These are phyloP conservation scores for Spatholobus suberectus DNA, from an alignment of 306 rosid species.

Conservation along the genomic window DNA sequence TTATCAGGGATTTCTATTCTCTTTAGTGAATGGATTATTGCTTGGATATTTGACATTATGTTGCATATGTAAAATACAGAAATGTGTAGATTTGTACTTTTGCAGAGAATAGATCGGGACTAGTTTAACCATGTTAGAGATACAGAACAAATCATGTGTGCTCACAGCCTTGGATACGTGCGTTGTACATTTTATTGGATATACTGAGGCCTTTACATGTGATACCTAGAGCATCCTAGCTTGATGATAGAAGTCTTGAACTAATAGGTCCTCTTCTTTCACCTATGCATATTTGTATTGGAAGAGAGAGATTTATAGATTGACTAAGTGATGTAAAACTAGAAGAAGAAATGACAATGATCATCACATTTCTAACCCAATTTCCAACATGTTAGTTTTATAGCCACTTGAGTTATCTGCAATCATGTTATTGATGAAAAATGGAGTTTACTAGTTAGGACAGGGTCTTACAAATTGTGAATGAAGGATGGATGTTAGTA, in stretches of 20 bases:
- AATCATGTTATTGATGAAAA: slow-evolving; percentile 29
- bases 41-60: slow-evolving; percentile 12
- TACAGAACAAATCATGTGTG: not conserved
- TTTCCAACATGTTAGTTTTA: slow-evolving; percentile 25
- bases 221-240: not conserved
- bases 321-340: slow-evolving; percentile 18
- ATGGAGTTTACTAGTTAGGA: slow-evolving; percentile 23
- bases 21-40: slow-evolving; percentile 4
- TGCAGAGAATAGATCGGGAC: slow-evolving; percentile 8
- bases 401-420: slow-evolving; percentile 36
- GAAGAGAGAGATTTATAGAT: slow-evolving; percentile 30
- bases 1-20: not conserved
- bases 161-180: slow-evolving; percentile 12
- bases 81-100: not conserved
- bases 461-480: not conserved
- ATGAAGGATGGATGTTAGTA: slow-evolving; percentile 15
- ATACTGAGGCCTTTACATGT: slow-evolving; percentile 3
- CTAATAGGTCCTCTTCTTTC: not conserved
- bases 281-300: slow-evolving; percentile 17
- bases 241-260: slow-evolving; percentile 9
- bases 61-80: slow-evolving; percentile 14
- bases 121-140: slow-evolving; percentile 24
- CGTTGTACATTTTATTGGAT: slow-evolving; percentile 32
- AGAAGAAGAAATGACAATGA: not conserved
- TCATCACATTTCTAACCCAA: slow-evolving; percentile 19